Conservation (phyloP, 2,329 filamentous ascomycete species). For the Beauveria australis region DNA sequence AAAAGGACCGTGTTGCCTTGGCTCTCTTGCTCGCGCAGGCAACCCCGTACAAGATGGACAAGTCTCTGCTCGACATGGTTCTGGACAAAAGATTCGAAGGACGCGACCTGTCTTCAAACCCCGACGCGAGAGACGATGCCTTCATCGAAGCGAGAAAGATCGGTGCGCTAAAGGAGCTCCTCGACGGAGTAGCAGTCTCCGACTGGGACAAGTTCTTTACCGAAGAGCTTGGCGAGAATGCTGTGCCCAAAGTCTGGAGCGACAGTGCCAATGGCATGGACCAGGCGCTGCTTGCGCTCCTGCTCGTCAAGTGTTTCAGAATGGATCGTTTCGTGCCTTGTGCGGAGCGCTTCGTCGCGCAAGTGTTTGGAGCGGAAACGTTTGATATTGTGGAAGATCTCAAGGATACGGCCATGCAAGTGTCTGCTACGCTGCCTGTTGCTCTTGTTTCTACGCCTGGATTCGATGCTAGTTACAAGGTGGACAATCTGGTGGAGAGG, state of each 20-base stretch:
- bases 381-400: constrained; percentile 83
- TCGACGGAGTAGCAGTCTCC: constrained; percentile 52
- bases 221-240: constrained; percentile 80
- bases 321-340: constrained; percentile 91
- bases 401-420: constrained; percentile 73
- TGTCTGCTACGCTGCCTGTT: constrained; percentile 76
- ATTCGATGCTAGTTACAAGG: constrained; percentile 98
- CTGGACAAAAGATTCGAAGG: constrained; percentile 71
- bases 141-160: constrained; percentile 62
- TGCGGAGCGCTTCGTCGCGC: constrained; percentile 80
- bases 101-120: constrained; percentile 66
- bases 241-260: constrained; percentile 70
- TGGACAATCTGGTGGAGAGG: constrained; percentile 86
- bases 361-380: constrained; percentile 76
- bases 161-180: constrained; percentile 61
- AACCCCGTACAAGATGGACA: constrained; percentile 94
- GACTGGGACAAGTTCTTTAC: constrained; percentile 77
- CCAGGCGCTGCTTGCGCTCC: constrained; percentile 70
- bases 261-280: constrained; percentile 56
- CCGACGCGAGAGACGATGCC: constrained; percentile 56
- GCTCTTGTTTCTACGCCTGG: constrained; percentile 90
- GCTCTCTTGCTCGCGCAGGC: constrained; percentile 94
- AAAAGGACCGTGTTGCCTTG: constrained; percentile 89
- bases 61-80: constrained; percentile 75
- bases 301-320: constrained; percentile 90